These are phyloP conservation scores for Trypanosoma lewisi DNA, from an alignment of 208 protist genomes.

Conservation along the genomic window DNA sequence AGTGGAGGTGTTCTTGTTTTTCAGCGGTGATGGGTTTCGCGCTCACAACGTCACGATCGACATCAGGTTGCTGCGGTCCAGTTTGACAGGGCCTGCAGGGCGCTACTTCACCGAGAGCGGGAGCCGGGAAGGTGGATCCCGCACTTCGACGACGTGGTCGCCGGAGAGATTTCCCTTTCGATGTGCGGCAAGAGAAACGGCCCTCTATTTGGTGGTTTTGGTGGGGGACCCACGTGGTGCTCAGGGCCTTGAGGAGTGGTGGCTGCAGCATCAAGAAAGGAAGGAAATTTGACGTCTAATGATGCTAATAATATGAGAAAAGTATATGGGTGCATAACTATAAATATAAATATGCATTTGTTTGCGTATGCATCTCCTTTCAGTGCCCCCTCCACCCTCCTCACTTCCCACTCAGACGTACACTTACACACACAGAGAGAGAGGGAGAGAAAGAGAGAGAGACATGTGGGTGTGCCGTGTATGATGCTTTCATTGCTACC, in stretches of 20 bases:
- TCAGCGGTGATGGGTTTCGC: too few relatives aligned
- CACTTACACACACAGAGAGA: not conserved
- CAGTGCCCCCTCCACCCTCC: not conserved
- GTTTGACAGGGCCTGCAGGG: conserved; percentile 50
- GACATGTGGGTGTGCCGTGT: not conserved
- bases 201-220: not conserved
- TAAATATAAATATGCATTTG: too few relatives aligned
- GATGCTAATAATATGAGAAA: too few relatives aligned
- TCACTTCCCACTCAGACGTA: not conserved
- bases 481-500: not conserved
- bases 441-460: not conserved
- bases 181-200: conserved; percentile 12
- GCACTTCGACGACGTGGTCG: conserved; percentile 71
- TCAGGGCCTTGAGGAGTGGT: conserved; percentile 71
- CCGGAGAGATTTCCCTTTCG: conserved; percentile 55
- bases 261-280: too few relatives aligned
- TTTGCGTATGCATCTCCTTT: not conserved
- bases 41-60: conserved; percentile 61
- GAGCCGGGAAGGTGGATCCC: conserved; percentile 64
- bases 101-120: conserved; percentile 76
- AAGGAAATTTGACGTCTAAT: too few relatives aligned
- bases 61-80: conserved; percentile 44
- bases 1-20: too few relatives aligned
- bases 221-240: conserved; percentile 50
- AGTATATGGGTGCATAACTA: not conserved